Base-by-base conservation (phyloP, 1,284 basidiomycete species). In the Phlebopus sp. region DNA sequence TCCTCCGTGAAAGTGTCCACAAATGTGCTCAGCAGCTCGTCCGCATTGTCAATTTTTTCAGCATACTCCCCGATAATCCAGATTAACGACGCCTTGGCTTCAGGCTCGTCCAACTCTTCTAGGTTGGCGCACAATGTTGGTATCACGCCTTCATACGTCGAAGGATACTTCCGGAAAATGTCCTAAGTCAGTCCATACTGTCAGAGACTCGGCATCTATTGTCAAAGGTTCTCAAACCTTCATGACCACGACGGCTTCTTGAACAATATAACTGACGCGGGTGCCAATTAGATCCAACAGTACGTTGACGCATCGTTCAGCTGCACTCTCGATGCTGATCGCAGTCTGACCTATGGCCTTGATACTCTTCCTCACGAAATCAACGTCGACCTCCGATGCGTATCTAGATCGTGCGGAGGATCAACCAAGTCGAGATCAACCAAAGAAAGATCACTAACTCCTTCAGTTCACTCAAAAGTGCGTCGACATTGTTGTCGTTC, bases 61-160 rank as follows among this genome's bases (percentile, higher is more conserved):
- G 96, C 92, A 64, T 99, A 98, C 71, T 98, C 94, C 43, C 96
- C 96, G 46, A 99, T 89, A 59, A 99, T 98, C 96, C 96, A 99
- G 61, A 99, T 97, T 51, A 99, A 79, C 7, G 94, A 93, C 1
- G 96, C 91, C 67, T 98, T 98, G 5, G 96, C 96, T 65, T 99
- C 97, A 13, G 96, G 95, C 64, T 99, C 97, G 65, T 99, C 96
- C 39, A 99, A 74, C 57, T 96, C 94, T 56, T 99, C 96, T 19
- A 99, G 79, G 60, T 95, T 97, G 5, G 92, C 86, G 62, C 96
- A 99, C 31, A 99, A 73, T 1, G 90, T 94, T 2, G 92, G 93
- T 57, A 99, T 98, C 59, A 97, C 90, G 45, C 92, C 92, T 71
- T 98, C 97, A 68, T 98, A 99, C 27, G 91, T 92, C 45, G 86